Conservation (phyloP, 345 rosid species). For the Diplotaxis tenuifolia region DNA sequence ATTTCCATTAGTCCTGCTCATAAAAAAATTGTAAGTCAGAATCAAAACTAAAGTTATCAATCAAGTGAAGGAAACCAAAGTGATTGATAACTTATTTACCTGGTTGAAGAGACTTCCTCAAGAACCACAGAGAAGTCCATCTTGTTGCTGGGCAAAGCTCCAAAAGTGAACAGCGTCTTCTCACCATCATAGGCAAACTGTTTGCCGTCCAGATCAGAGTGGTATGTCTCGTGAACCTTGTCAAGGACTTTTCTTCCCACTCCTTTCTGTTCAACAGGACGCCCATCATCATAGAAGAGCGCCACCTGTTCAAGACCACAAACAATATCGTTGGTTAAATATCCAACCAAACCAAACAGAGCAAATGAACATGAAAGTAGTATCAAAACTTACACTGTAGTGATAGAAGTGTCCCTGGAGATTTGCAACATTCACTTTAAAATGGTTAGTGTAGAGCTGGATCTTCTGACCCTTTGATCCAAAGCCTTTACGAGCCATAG, state of each 20-base stretch:
- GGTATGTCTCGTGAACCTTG: constrained; percentile 67
- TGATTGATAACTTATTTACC: constrained; percentile 39
- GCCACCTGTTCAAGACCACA: constrained; percentile 50
- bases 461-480: constrained; percentile 76
- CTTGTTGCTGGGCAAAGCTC: constrained; percentile 73
- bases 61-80: not conserved
- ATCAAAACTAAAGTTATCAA: not conserved
- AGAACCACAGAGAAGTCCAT: constrained; percentile 74
- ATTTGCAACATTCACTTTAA: constrained; percentile 62
- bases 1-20: constrained; percentile 56
- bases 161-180: constrained; percentile 77
- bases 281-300: constrained; percentile 75
- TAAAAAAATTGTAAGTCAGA: not conserved
- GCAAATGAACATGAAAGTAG: not conserved
- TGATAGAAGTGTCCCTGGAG: constrained; percentile 68
- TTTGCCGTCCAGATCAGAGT: constrained; percentile 63
- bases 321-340: not conserved
- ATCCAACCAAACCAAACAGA: not conserved
- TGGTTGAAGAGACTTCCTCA: constrained; percentile 57
- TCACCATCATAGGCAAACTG: constrained; percentile 93
- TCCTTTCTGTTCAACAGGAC: constrained; percentile 83
- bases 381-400: constrained; percentile 51
- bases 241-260: constrained; percentile 72
- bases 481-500: constrained; percentile 63
- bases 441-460: constrained; percentile 66